These are phyloP conservation scores for Nakazawaea ishiwadae DNA, from an alignment of 805 yeast species.

Conservation along the genomic window DNA sequence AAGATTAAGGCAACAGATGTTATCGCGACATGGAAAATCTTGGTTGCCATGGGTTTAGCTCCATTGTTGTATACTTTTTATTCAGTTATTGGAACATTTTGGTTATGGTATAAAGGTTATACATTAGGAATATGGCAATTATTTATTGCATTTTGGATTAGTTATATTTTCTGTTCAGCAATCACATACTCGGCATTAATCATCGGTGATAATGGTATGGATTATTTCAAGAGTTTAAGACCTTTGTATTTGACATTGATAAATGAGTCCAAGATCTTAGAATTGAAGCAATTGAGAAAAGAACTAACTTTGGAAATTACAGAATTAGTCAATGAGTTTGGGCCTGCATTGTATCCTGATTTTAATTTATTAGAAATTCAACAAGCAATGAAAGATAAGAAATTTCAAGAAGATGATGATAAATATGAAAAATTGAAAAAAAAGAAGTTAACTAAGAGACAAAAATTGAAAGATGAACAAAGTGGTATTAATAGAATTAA, in stretches of 20 bases:
- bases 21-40: slow-evolving; percentile 94
- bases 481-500: slow-evolving; percentile 30
- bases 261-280: slow-evolving; percentile 49
- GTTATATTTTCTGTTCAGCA: slow-evolving; percentile 61
- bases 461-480: slow-evolving; percentile 21
- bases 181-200: slow-evolving; percentile 88
- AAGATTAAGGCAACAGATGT: slow-evolving; percentile 92
- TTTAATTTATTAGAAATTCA: slow-evolving; percentile 54
- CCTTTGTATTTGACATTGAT: slow-evolving; percentile 70
- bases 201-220: slow-evolving; percentile 93
- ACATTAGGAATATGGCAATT: slow-evolving; percentile 5
- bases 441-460: slow-evolving; percentile 11
- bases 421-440: slow-evolving; percentile 7
- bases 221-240: slow-evolving; percentile 73
- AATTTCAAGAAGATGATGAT: slow-evolving; percentile 21
- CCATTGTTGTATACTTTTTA: slow-evolving; percentile 82
- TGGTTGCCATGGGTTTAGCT: slow-evolving; percentile 83
- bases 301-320: slow-evolving; percentile 71
- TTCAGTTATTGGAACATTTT: slow-evolving; percentile 54
- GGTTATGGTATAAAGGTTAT: slow-evolving; percentile 17
- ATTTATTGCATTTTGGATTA: slow-evolving; percentile 30
- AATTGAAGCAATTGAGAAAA: slow-evolving; percentile 57
- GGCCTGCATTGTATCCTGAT: slow-evolving; percentile 85
- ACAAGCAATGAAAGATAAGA: slow-evolving; percentile 30
- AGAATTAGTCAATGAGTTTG: slow-evolving; percentile 70